Evolutionary conservation across 2,329 filamentous ascomycete species (phyloP).

Genomic region (Talaromyces pinophilus): DNA sequence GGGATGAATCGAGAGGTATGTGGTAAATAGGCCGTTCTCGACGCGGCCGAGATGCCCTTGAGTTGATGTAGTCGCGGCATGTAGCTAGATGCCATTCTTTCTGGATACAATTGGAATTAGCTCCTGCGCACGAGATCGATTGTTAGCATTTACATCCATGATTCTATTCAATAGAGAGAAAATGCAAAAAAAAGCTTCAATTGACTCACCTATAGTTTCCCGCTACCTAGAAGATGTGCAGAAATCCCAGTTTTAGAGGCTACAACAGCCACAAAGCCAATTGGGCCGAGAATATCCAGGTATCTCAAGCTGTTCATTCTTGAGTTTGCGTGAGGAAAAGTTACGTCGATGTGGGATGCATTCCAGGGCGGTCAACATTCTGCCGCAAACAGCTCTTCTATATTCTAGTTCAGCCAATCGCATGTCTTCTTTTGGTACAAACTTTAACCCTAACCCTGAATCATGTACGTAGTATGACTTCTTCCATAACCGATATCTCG

Average conservation of each 20-base stretch:
- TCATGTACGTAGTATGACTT: not conserved
- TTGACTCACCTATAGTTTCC: not conserved
- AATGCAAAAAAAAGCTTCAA: not conserved
- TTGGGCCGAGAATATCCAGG: not conserved
- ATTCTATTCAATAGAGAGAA: not conserved
- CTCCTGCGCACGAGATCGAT: not conserved
- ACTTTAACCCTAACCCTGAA: not conserved
- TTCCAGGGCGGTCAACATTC: slow-evolving; percentile 15
- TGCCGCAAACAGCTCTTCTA: slow-evolving; percentile 11
- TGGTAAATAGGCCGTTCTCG: not conserved
- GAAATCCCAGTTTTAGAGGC: not conserved
- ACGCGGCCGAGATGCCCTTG: not conserved
- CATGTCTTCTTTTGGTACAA: not conserved
- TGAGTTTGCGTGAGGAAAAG: not conserved
- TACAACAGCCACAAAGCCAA: not conserved
- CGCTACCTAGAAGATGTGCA: not conserved
- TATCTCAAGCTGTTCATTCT: not conserved
- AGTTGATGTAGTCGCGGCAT: not conserved
- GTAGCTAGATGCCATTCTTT: not conserved
- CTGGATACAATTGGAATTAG: not conserved
- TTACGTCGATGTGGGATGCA: slow-evolving; percentile 2
- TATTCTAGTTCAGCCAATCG: slow-evolving; percentile 15
- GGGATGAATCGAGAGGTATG: not conserved
- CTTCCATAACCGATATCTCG: not conserved
- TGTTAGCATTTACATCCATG: not conserved